A percentile compares a stretch with the other conserved stretches of the same genome.
Conservation (phyloP, 768 basidiomycete genomes). For the Mycena metata region DNA sequence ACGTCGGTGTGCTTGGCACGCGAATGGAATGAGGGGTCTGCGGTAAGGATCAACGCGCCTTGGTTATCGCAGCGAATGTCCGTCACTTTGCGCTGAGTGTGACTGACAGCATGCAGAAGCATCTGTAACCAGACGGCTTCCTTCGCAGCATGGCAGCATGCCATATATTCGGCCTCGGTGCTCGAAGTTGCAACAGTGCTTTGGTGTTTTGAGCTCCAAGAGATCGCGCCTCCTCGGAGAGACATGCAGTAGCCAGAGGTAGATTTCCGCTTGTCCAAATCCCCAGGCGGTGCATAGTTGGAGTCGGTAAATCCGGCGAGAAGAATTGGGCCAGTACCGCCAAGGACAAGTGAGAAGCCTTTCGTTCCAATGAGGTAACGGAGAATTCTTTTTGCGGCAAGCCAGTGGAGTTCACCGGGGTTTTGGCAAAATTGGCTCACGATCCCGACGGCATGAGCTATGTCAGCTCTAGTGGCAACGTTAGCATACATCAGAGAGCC, state of each 20-base stretch:
- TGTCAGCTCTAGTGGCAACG: too few relatives aligned
- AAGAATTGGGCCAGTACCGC: background rate
- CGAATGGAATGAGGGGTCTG: constrained; percentile 1
- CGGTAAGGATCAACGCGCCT: background rate
- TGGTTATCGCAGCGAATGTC: background rate
- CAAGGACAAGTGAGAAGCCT: background rate
- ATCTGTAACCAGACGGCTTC: too few relatives aligned
- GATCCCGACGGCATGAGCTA: too few relatives aligned
- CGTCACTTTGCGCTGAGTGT: background rate
- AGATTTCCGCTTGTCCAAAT: constrained; percentile 9
- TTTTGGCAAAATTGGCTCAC: constrained; percentile 33
- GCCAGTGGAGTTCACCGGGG: too few relatives aligned
- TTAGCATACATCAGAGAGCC: too few relatives aligned
- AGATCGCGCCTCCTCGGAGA: background rate
- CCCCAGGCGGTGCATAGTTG: constrained; percentile 5
- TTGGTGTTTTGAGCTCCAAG: too few relatives aligned
- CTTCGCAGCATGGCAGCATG: too few relatives aligned
- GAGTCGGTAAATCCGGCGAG: constrained; percentile 6
- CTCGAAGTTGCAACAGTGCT: too few relatives aligned
- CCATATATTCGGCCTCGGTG: too few relatives aligned
- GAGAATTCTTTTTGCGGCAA: constrained; percentile 47
- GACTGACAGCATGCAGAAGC: background rate
- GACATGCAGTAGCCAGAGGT: constrained; percentile 3
- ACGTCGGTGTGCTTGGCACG: too few relatives aligned
- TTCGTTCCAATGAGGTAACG: constrained; percentile 48